Evolutionary conservation across 306 rosid genomes (phyloP).

Genomic region (Cicer pinnatifidum): DNA sequence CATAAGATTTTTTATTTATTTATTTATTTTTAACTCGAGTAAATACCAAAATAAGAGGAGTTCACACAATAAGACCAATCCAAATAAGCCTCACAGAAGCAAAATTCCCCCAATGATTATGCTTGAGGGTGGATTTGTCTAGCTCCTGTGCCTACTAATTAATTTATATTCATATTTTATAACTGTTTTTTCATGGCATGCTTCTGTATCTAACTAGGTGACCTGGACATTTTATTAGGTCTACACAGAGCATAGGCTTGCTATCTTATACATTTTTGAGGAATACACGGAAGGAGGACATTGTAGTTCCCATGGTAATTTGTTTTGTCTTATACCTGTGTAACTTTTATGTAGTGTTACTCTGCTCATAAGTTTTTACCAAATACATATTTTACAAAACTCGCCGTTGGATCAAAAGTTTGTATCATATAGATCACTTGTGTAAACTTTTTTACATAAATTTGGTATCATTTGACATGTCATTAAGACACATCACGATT

Average conservation of each 20-base stretch:
- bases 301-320: constrained; percentile 95
- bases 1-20: too few relatives aligned
- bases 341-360: background rate
- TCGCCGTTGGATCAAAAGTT: background rate
- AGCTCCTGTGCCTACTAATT: constrained; percentile 11
- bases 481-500: background rate
- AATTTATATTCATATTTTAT: constrained; percentile 8
- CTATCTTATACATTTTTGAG: constrained; percentile 94
- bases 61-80: background rate
- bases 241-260: constrained; percentile 91
- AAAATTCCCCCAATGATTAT: constrained; percentile 5
- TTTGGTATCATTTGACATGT: background rate
- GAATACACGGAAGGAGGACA: constrained; percentile 94
- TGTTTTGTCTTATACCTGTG: constrained; percentile 17
- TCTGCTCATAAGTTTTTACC: background rate
- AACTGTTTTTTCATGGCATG: constrained; percentile 29
- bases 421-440: background rate
- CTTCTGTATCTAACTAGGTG: constrained; percentile 51
- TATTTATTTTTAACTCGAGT: background rate
- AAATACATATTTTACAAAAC: background rate
- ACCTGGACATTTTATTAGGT: constrained; percentile 51
- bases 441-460: background rate
- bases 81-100: background rate
- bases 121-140: constrained; percentile 26
- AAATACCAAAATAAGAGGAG: background rate